Evolutionary conservation across 768 basidiomycete genomes (phyloP).

Genomic region (Amanita polypyramis): DNA sequence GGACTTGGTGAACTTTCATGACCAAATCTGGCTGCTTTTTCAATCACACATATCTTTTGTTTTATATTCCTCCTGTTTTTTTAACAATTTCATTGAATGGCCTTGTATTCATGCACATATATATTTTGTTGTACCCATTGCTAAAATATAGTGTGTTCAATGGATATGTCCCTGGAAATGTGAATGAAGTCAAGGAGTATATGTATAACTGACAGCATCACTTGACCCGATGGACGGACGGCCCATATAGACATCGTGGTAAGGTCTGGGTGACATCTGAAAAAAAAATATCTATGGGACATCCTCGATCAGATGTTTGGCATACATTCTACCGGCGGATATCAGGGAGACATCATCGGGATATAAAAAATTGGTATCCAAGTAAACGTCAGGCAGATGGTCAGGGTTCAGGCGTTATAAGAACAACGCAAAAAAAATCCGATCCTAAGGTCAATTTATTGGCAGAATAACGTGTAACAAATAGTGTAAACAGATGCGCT

Average conservation of each 20-base stretch:
- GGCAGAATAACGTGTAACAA: neutral
- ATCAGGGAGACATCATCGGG: neutral
- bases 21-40: conserved; percentile 1
- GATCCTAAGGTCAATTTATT: neutral
- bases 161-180: neutral
- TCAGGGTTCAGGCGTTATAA: neutral
- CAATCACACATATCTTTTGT: neutral
- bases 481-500: neutral
- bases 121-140: neutral
- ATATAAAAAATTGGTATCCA: neutral
- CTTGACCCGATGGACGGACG: neutral
- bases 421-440: neutral
- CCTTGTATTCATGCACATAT: conserved; percentile 1
- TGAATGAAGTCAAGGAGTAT: neutral
- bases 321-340: neutral
- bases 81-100: neutral
- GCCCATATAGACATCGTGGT: neutral
- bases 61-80: neutral
- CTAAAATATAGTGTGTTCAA: neutral
- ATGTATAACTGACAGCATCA: neutral
- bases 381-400: neutral
- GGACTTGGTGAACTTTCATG: neutral
- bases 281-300: neutral
- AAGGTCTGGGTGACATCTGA: neutral
- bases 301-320: neutral